Conservation (phyloP, 2,329 filamentous ascomycete genomes). For the Akanthomyces lecanii region DNA sequence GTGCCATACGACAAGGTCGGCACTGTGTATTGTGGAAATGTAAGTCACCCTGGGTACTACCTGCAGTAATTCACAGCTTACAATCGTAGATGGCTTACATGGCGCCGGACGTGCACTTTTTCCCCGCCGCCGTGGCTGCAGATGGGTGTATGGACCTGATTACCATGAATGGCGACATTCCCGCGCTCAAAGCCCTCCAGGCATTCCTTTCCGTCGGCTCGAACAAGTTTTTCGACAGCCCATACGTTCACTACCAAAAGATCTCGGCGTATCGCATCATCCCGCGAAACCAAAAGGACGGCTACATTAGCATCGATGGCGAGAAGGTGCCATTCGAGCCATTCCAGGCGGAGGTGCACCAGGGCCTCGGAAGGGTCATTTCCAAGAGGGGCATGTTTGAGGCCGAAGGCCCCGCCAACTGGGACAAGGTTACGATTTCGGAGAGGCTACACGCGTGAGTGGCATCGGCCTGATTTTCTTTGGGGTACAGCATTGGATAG, state of each 20-base stretch:
- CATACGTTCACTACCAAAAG: conserved; percentile 76
- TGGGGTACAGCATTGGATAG: background rate
- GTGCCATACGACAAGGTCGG: conserved; percentile 73
- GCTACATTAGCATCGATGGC: conserved; percentile 92
- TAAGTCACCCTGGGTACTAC: conserved; percentile 34
- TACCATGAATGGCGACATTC: conserved; percentile 71
- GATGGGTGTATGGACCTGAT: conserved; percentile 87
- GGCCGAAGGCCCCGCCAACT: conserved; percentile 48
- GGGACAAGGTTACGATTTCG: conserved; percentile 39
- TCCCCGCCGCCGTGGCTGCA: conserved; percentile 72
- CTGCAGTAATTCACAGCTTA: background rate
- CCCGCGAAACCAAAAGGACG: conserved; percentile 65
- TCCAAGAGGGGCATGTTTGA: conserved; percentile 74
- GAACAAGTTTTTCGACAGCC: conserved; percentile 74
- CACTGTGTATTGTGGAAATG: conserved; percentile 91
- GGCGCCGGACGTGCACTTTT: conserved; percentile 83
- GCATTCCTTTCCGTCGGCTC: conserved; percentile 69
- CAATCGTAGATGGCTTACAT: conserved; percentile 73
- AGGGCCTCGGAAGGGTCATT: conserved; percentile 76
- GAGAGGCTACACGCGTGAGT: conserved; percentile 28
- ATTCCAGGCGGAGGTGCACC: conserved; percentile 88
- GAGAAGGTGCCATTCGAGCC: conserved; percentile 82
- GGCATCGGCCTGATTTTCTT: background rate
- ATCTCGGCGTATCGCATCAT: conserved; percentile 81
- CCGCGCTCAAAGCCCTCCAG: conserved; percentile 59